A percentile compares a stretch with the other conserved stretches of the same genome.
Evolutionary conservation across 805 yeast species (phyloP).

Genomic region (Wickerhamiella nectarea): DNA sequence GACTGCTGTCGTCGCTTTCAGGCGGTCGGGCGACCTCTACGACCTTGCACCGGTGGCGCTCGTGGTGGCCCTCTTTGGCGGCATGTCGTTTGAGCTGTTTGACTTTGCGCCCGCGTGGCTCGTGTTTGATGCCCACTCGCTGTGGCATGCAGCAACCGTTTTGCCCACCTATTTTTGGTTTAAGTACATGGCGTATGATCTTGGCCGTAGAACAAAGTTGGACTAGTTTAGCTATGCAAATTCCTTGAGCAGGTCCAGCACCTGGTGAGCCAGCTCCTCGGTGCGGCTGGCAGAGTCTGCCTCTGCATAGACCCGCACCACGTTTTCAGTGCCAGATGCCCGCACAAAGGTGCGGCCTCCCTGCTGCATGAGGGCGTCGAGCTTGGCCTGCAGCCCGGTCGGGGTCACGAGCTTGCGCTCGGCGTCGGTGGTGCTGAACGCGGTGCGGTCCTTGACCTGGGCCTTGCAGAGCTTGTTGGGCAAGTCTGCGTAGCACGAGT

Average conservation of each 20-base stretch:
- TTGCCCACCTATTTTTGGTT: conserved; percentile 69
- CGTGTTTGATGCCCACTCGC: conserved; percentile 76
- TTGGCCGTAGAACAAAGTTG: conserved; percentile 10
- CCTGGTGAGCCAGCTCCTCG: conserved; percentile 30
- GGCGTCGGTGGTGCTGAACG: conserved; percentile 77
- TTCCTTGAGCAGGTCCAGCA: conserved; percentile 19
- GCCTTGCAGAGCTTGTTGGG: conserved; percentile 79
- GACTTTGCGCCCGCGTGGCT: conserved; percentile 68
- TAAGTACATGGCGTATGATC: conserved; percentile 31
- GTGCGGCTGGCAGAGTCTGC: conserved; percentile 44
- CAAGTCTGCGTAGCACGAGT: conserved; percentile 59
- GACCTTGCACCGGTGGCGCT: conserved; percentile 39
- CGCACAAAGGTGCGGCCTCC: conserved; percentile 82
- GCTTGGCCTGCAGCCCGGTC: conserved; percentile 54
- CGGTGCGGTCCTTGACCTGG: conserved; percentile 64
- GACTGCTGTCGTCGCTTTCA: conserved; percentile 21
- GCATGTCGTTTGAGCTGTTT: conserved; percentile 81
- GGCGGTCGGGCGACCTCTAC: conserved; percentile 23
- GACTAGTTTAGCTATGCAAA: conserved; percentile 3
- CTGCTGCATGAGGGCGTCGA: conserved; percentile 49
- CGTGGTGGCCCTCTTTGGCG: conserved; percentile 43
- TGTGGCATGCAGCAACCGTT: conserved; percentile 87
- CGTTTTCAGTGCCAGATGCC: conserved; percentile 97
- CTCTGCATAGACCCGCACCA: conserved; percentile 90
- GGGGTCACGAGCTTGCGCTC: conserved; percentile 75